Evolutionary conservation across 805 yeast genomes (phyloP), one percentile per base, ranked within the genome.

Genomic region (Ogataea nakhonphanomensis): DNA sequence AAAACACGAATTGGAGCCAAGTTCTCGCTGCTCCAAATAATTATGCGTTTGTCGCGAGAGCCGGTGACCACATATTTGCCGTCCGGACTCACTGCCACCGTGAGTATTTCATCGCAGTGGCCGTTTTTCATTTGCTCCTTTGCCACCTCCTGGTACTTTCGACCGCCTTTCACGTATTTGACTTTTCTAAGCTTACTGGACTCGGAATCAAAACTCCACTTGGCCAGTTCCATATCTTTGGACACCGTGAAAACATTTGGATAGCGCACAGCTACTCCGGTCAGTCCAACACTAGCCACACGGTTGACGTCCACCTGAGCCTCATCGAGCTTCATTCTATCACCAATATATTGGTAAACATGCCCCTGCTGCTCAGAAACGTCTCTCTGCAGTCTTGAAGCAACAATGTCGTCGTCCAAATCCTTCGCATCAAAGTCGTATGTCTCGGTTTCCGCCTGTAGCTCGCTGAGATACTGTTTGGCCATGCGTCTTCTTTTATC

Each of bases 401-500:
- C 77, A 35, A 93, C 73, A 51, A 85, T 82, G 54, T 93, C 98
- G 43, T 82, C 76, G 63, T 91, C 99, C 51, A 91, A 64, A 52
- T 93, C 97, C 50, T 80, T 78, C 8, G 99, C 98, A 67, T 89
- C 95, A 54, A 87, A 90, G 36, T 74, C 79, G 40, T 68, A 75
- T 8, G 61, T 55, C 11, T 54, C 55, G 13, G 71, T 73, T 46
- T 83, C 87, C 3, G 69, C 65, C 58, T 84, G 79, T 55, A 93
- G 66, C 55, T 84, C 84, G 33, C 83, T 89, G 47, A 93, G 68
- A 62, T 93, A 93, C 62, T 90, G 93, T 62, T 89, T 89, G 12
- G 98, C 98, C 44, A 93, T 71, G 57, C 98, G 72, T 65, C 99
- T 78, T 64, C 99, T 78, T 64, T 87, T 89, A 57, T 93, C 99